Percentiles rank a stretch among this genome's conserved stretches.
Evolutionary conservation across 805 yeast species (phyloP).

Genomic region (Candida arabinofermentans): DNA sequence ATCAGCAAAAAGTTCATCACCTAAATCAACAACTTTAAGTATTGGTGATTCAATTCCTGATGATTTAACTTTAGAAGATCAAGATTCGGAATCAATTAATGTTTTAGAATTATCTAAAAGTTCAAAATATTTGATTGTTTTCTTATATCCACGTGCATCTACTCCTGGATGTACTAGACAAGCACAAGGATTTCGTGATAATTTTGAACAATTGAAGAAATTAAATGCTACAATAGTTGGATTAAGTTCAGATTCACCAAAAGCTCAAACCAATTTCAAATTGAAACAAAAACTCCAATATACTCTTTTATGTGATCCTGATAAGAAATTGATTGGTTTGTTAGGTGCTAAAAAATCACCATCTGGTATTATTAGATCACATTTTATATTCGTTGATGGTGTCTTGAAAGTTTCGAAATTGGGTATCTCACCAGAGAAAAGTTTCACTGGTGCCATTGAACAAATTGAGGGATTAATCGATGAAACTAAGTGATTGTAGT

Average conservation of each 20-base stretch:
- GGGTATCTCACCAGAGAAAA: constrained; percentile 55
- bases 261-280: constrained; percentile 73
- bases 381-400: constrained; percentile 85
- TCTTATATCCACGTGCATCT: constrained; percentile 87
- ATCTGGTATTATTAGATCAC: constrained; percentile 77
- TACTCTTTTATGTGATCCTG: constrained; percentile 73
- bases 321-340: constrained; percentile 58
- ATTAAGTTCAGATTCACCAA: constrained; percentile 75
- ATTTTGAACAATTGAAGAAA: constrained; percentile 44
- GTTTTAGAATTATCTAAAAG: constrained; percentile 23
- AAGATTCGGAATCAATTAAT: constrained; percentile 39
- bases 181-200: constrained; percentile 82
- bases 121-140: constrained; percentile 46
- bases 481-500: too few relatives aligned
- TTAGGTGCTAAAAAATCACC: constrained; percentile 85
- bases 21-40: constrained; percentile 3
- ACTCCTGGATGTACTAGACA: constrained; percentile 98
- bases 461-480: constrained; percentile 43
- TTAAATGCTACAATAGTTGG: constrained; percentile 68
- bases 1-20: constrained; percentile 2
- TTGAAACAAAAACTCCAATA: constrained; percentile 70
- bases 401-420: constrained; percentile 50
- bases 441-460: constrained; percentile 55
- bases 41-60: constrained; percentile 20
- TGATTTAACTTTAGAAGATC: constrained; percentile 57